A percentile compares a stretch with the other conserved stretches of the same genome.
Evolutionary conservation across 805 yeast genomes (phyloP).

Genomic region (Soucietia sequanensis): DNA sequence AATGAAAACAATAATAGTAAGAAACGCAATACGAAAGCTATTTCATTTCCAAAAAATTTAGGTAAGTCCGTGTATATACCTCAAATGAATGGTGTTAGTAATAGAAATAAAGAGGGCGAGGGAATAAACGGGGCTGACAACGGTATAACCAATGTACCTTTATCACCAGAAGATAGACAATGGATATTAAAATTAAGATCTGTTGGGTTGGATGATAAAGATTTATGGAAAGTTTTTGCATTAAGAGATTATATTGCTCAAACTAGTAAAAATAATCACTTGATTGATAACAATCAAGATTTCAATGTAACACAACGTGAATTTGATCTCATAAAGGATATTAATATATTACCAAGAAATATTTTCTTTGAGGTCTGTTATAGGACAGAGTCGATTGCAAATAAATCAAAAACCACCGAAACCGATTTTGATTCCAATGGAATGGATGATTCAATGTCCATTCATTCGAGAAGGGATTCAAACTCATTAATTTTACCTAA

Average conservation of each 20-base stretch:
- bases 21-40: constrained; percentile 14
- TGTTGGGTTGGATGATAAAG: constrained; percentile 70
- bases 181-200: constrained; percentile 73
- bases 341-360: constrained; percentile 28
- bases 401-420: constrained; percentile 16
- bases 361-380: constrained; percentile 38
- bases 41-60: constrained; percentile 31
- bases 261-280: constrained; percentile 8
- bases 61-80: constrained; percentile 37
- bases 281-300: constrained; percentile 1
- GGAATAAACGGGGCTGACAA: no score
- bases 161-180: constrained; percentile 63
- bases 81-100: constrained; percentile 5
- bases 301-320: constrained; percentile 1
- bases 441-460: constrained; percentile 9
- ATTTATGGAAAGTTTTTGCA: constrained; percentile 79
- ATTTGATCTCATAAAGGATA: constrained; percentile 4
- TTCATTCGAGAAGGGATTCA: constrained; percentile 14
- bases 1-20: constrained; percentile 12
- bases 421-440: constrained; percentile 7
- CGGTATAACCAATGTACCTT: constrained; percentile 16
- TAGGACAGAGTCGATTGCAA: constrained; percentile 33
- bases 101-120: not conserved
- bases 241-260: constrained; percentile 66
- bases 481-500: constrained; percentile 30